A percentile compares a stretch with the other conserved stretches of the same genome.
Evolutionary conservation across 495 filamentous ascomycete species (phyloP).

Genomic region (Aspergillus conjunctus): DNA sequence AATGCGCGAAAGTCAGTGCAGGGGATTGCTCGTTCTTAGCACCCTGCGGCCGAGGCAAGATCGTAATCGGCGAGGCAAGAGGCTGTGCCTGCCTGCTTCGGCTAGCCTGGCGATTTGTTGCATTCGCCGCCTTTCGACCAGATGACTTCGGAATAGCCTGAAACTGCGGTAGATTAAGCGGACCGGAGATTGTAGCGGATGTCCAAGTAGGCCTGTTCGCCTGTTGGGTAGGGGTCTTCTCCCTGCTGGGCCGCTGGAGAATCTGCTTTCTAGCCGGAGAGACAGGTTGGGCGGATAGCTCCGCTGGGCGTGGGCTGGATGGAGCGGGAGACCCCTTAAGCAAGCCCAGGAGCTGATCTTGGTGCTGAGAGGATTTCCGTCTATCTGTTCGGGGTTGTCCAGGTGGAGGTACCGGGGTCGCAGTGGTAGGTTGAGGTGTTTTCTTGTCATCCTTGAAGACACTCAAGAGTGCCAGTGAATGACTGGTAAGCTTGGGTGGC

Average conservation of each 20-base stretch:
- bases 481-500: constrained; percentile 62
- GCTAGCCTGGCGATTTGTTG: constrained; percentile 28
- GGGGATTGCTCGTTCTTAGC: constrained; percentile 36
- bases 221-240: constrained; percentile 26
- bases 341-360: constrained; percentile 42
- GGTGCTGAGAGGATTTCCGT: constrained; percentile 42
- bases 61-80: constrained; percentile 46
- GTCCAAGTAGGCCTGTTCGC: constrained; percentile 23
- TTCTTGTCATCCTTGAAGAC: constrained; percentile 59
- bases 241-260: constrained; percentile 36
- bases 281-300: constrained; percentile 38
- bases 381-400: constrained; percentile 19
- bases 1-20: constrained; percentile 17
- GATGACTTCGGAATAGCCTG: constrained; percentile 38
- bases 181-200: constrained; percentile 55
- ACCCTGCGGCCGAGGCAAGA: constrained; percentile 45
- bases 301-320: constrained; percentile 32
- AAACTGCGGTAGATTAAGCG: constrained; percentile 53
- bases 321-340: constrained; percentile 34
- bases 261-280: constrained; percentile 37
- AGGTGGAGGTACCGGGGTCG: constrained; percentile 34
- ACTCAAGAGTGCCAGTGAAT: constrained; percentile 64
- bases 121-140: constrained; percentile 25
- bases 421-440: constrained; percentile 33
- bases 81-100: constrained; percentile 25